These are phyloP conservation scores for Trichoderma brevicompactum DNA, from an alignment of 2,329 filamentous ascomycete genomes.

Conservation along the genomic window DNA sequence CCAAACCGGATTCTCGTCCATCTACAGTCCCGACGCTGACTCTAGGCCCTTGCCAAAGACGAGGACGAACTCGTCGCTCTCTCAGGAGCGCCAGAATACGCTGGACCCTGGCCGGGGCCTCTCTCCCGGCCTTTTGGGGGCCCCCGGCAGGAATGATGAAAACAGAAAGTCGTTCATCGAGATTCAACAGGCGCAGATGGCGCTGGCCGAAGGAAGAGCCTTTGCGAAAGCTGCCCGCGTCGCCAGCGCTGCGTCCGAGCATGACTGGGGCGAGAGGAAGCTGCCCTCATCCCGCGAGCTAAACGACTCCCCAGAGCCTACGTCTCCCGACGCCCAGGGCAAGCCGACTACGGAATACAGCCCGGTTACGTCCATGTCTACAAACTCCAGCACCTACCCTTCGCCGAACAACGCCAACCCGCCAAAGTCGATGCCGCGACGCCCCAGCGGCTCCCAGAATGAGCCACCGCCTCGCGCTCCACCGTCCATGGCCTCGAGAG, in stretches of 20 bases:
- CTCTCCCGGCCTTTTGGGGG: conserved; percentile 50
- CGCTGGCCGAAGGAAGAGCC: conserved; percentile 62
- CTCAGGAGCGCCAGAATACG: conserved; percentile 25
- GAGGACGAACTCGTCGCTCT: conserved; percentile 21
- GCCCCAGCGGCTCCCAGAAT: conserved; percentile 37
- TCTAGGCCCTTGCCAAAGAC: conserved; percentile 16
- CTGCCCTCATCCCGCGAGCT: conserved; percentile 30
- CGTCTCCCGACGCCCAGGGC: conserved; percentile 38
- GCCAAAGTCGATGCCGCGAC: conserved; percentile 29
- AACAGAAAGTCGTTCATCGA: conserved; percentile 63
- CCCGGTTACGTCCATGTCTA: conserved; percentile 46
- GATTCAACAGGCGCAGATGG: conserved; percentile 63
- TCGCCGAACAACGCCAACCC: conserved; percentile 31
- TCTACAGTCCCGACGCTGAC: conserved; percentile 36
- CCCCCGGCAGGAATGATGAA: conserved; percentile 50
- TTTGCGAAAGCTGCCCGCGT: conserved; percentile 55
- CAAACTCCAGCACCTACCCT: conserved; percentile 40
- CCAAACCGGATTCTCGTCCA: conserved; percentile 59
- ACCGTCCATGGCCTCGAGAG: conserved; percentile 38
- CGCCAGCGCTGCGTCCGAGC: conserved; percentile 42
- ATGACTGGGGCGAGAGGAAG: conserved; percentile 41
- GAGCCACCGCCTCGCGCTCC: conserved; percentile 29
- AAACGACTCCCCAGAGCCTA: conserved; percentile 37
- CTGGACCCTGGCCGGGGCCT: conserved; percentile 42
- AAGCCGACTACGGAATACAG: conserved; percentile 45